phyloP scores from a whole-genome alignment of 208 protist species.

The Acanthamoeba divionensis region DNA sequence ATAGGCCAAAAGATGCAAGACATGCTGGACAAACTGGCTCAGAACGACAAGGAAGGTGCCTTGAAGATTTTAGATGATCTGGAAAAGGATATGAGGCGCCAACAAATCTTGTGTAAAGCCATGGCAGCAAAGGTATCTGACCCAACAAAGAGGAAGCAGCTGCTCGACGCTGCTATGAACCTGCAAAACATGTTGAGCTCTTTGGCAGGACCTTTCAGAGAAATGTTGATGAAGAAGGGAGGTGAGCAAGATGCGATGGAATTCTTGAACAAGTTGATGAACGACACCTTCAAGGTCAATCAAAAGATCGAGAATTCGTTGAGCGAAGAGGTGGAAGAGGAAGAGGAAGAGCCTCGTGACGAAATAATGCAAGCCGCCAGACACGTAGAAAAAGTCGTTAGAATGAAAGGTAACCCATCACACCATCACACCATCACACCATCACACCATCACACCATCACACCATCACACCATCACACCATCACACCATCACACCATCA shows the following conservation, averaged over 20 bases:
- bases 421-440: not conserved
- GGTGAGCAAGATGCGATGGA: not conserved
- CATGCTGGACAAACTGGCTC: not conserved
- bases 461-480: no score
- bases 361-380: slow-evolving; percentile 10
- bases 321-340: not conserved
- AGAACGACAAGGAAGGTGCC: not conserved
- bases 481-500: no score
- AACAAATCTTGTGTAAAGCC: not conserved
- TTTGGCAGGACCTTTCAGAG: not conserved
- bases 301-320: not conserved
- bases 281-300: slow-evolving; percentile 19
- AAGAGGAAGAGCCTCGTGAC: not conserved
- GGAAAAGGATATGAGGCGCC: not conserved
- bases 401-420: not conserved
- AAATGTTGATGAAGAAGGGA: not conserved
- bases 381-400: not conserved
- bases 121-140: not conserved
- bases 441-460: no score
- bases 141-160: not conserved
- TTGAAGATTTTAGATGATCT: not conserved
- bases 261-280: not conserved
- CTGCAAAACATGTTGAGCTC: not conserved
- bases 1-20: not conserved
- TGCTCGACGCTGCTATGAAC: not conserved